These are phyloP conservation scores for Yamadazyma olivae DNA, from an alignment of 805 yeast species.

Conservation along the genomic window DNA sequence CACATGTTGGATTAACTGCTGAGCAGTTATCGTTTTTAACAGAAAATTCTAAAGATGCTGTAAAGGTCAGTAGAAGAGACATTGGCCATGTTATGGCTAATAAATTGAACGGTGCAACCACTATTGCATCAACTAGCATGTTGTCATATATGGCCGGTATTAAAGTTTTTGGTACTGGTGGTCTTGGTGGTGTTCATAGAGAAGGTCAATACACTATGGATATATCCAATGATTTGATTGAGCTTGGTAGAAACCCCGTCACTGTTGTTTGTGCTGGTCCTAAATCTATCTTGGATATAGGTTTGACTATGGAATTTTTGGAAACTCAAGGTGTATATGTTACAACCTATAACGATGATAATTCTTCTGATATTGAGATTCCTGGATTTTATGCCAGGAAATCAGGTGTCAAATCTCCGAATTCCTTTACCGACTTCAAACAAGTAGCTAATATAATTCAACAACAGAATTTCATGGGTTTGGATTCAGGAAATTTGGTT, in stretches of 20 bases:
- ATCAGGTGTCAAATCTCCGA: slow-evolving; percentile 73
- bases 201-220: slow-evolving; percentile 76
- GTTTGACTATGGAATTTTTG: slow-evolving; percentile 75
- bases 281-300: slow-evolving; percentile 78
- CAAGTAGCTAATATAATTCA: slow-evolving; percentile 65
- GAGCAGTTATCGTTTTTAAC: slow-evolving; percentile 53
- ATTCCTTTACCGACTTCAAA: slow-evolving; percentile 46
- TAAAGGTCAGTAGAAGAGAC: slow-evolving; percentile 79
- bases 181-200: slow-evolving; percentile 87
- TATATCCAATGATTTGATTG: slow-evolving; percentile 84
- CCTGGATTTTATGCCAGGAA: slow-evolving; percentile 85
- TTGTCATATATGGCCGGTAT: slow-evolving; percentile 73
- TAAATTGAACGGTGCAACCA: slow-evolving; percentile 77
- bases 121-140: slow-evolving; percentile 87
- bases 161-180: slow-evolving; percentile 88
- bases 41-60: slow-evolving; percentile 27
- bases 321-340: slow-evolving; percentile 93
- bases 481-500: slow-evolving; percentile 68
- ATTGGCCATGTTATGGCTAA: slow-evolving; percentile 67
- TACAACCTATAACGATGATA: slow-evolving; percentile 54
- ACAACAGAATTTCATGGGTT: slow-evolving; percentile 41
- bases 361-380: slow-evolving; percentile 29
- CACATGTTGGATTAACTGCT: slow-evolving; percentile 60
- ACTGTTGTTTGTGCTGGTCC: slow-evolving; percentile 95
- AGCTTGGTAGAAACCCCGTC: slow-evolving; percentile 76